phyloP scores from a whole-genome alignment of 2,329 filamentous ascomycete genomes.

The Phialophora tarda region DNA sequence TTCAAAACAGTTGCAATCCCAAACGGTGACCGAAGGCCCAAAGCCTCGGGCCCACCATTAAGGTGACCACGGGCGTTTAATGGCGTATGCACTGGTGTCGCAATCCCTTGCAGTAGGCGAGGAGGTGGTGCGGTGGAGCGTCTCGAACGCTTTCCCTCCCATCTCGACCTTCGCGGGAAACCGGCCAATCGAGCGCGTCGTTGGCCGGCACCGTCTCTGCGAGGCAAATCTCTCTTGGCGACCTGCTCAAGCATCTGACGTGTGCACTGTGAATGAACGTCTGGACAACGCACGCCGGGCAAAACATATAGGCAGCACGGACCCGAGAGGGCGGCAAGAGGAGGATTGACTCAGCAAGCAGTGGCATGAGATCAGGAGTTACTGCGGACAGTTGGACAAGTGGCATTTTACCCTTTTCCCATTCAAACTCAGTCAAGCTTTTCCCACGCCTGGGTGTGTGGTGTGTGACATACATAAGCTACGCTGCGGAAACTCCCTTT shows the following conservation, averaged over 20 bases:
- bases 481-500: too few relatives aligned
- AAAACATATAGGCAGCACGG: conserved; percentile 23
- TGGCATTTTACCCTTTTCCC: neutral
- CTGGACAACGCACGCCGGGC: neutral
- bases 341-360: conserved; percentile 11
- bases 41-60: neutral
- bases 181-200: conserved; percentile 7
- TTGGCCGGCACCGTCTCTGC: conserved; percentile 1
- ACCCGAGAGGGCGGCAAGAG: neutral
- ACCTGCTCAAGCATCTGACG: conserved; percentile 31
- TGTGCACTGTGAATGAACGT: conserved; percentile 35
- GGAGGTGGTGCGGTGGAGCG: neutral
- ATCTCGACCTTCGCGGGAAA: conserved; percentile 1
- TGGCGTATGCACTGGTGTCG: conserved; percentile 24
- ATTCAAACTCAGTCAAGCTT: neutral
- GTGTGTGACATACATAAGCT: too few relatives aligned
- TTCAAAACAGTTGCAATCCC: neutral
- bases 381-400: neutral
- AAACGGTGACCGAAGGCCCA: neutral
- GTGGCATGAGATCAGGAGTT: neutral
- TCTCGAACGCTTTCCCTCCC: conserved; percentile 7
- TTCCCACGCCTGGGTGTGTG: too few relatives aligned
- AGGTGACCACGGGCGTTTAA: conserved; percentile 21
- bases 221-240: conserved; percentile 17
- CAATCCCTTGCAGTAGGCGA: conserved; percentile 15